Conservation (phyloP, 164 flowering plant genomes). For the Taxillus chinensis region DNA sequence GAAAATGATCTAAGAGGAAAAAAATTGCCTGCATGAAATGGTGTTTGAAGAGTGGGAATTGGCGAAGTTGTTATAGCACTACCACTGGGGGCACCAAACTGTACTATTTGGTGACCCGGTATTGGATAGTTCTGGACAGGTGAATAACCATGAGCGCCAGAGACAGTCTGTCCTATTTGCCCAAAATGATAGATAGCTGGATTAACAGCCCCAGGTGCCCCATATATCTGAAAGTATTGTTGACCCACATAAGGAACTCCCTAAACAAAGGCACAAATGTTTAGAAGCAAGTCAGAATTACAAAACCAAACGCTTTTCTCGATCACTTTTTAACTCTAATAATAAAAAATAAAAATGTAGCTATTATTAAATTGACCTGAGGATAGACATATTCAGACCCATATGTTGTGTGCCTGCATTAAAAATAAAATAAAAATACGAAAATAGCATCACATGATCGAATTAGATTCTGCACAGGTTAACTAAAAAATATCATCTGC, state of each 20-base stretch:
- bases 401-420: conserved; percentile 67
- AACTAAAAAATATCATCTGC: no score
- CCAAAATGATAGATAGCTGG: conserved; percentile 63
- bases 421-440: conserved; percentile 18
- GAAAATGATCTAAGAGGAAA: background rate
- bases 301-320: background rate
- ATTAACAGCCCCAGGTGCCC: conserved; percentile 65
- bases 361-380: conserved; percentile 45
- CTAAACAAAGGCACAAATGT: conserved; percentile 23
- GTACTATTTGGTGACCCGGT: conserved; percentile 77
- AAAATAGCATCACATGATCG: conserved; percentile 11
- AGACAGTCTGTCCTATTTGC: conserved; percentile 60
- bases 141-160: conserved; percentile 57
- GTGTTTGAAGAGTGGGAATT: conserved; percentile 56
- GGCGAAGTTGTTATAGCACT: conserved; percentile 64
- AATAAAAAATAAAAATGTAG: background rate
- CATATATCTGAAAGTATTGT: conserved; percentile 84
- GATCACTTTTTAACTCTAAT: background rate
- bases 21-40: conserved; percentile 60
- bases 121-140: conserved; percentile 69
- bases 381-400: conserved; percentile 76
- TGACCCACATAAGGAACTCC: conserved; percentile 75
- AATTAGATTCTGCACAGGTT: conserved; percentile 4
- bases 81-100: conserved; percentile 57
- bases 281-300: conserved; percentile 2